phyloP scores from a whole-genome alignment of 2,329 filamentous ascomycete species.

The Ambrosiella cleistominuta region DNA sequence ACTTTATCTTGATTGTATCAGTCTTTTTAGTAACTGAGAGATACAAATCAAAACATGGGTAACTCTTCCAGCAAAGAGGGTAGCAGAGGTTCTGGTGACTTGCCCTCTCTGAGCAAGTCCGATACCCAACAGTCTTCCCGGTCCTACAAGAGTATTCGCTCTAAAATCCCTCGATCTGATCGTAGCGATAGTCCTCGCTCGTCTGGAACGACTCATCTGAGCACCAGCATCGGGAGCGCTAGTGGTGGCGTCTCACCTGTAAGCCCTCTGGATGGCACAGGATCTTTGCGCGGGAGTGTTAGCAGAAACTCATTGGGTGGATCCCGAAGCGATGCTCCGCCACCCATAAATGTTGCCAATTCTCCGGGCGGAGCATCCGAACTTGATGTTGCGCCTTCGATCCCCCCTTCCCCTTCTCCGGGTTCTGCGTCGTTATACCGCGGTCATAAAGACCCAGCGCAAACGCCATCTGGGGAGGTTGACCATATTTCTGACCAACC shows the following conservation, averaged over 20 bases:
- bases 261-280: conserved; percentile 1
- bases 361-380: conserved; percentile 17
- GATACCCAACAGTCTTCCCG: conserved; percentile 86
- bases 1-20: too few relatives aligned
- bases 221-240: conserved; percentile 35
- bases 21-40: too few relatives aligned
- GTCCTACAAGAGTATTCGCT: conserved; percentile 68
- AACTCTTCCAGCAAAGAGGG: conserved; percentile 11
- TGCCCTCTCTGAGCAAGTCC: conserved; percentile 72
- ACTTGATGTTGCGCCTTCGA: conserved; percentile 7
- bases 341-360: conserved; percentile 21
- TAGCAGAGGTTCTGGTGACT: conserved; percentile 4
- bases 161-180: conserved; percentile 64
- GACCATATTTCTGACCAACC: conserved; percentile 87
- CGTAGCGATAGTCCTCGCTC: conserved; percentile 67
- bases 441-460: conserved; percentile 57
- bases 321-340: conserved; percentile 18
- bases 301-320: conserved; percentile 2
- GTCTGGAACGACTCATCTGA: conserved; percentile 43
- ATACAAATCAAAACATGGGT: conserved; percentile 6
- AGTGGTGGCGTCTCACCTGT: conserved; percentile 16
- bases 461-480: conserved; percentile 78
- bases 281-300: conserved; percentile 14
- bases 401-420: conserved; percentile 9
- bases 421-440: conserved; percentile 76